Base-by-base conservation (phyloP, 768 basidiomycete genomes). In the Calocybe gangraenosa region DNA sequence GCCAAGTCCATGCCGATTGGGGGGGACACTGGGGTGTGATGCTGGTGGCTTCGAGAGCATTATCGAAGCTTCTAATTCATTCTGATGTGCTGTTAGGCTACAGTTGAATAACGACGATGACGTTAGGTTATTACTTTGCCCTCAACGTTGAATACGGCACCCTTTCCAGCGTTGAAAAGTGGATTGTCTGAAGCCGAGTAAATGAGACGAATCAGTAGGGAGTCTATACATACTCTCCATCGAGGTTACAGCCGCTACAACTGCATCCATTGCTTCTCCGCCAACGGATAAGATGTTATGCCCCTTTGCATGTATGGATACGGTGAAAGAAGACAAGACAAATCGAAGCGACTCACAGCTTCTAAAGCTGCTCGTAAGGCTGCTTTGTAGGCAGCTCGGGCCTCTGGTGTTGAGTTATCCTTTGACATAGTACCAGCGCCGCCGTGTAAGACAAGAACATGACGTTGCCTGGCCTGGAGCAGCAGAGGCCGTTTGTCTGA, bases 191-290 rank as follows among this genome's bases (percentile, higher is more conserved):
- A 2, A 2, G 7, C 15, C 3, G n/a, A 15, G 11, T n/a, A 48
- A 2, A 38, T 19, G 14, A 14, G 8, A 17, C 8, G 25, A 21
- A n/a, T 32, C 13, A 19, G 10, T 3, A 9, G 17, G 18, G n/a
- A 22, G 11, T 7, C 13, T 21, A 15, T 30, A 51, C 65, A 22
- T 33, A 82, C 87, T 83, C 75, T 92, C 89, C 75, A 92, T 67
- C 13, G 70, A 61, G 0, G 77, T 67, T 7, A 89, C 89, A 0
- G 89, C 87, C 8, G 86, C 82, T 2, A 85, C 81, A 3, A 74
- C 79, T 14, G 90, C 88, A 58, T 92, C 87, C 74, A 92, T 81
- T 3, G 89, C 88, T 58, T 88, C 86, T 0, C 88, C 89, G 13
- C 84, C 86, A 2, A 71, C 62, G 31, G 61, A 66, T 34, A 92